Percentiles rank a stretch among this genome's conserved stretches.
phyloP scores from a whole-genome alignment of 139 green algal species.

The Closterium sp. region DNA sequence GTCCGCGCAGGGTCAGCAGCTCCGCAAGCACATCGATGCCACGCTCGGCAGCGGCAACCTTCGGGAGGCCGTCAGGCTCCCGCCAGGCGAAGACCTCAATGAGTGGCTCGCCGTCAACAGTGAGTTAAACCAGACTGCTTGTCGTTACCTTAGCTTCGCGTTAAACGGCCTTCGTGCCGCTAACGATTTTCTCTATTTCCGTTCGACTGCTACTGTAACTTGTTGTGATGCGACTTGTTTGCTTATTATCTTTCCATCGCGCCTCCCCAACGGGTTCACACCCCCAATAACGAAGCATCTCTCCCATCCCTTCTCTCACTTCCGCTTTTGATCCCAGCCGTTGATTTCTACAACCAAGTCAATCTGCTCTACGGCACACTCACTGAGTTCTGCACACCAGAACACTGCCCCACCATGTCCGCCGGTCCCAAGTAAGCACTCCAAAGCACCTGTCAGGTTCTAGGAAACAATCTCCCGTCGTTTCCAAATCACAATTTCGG shows the following conservation, averaged over 20 bases:
- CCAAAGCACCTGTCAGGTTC: too few relatives aligned
- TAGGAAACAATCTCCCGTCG: not conserved
- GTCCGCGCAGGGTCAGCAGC: constrained; percentile 29
- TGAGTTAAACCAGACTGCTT: constrained; percentile 1
- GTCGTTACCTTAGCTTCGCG: not conserved
- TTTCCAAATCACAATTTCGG: too few relatives aligned
- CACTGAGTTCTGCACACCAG: constrained; percentile 88
- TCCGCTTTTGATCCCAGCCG: constrained; percentile 22
- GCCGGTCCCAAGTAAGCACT: constrained; percentile 77
- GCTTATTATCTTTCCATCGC: too few relatives aligned
- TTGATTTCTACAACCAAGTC: constrained; percentile 97
- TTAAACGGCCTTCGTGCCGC: not conserved
- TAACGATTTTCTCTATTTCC: not conserved
- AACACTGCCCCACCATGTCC: constrained; percentile 90
- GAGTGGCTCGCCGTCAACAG: constrained; percentile 91
- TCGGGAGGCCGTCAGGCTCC: constrained; percentile 51
- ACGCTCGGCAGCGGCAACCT: constrained; percentile 59
- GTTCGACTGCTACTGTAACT: too few relatives aligned
- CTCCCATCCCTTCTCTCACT: not conserved
- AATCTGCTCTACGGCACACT: constrained; percentile 90
- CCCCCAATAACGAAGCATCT: not conserved
- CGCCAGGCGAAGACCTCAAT: constrained; percentile 80
- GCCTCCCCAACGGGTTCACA: too few relatives aligned
- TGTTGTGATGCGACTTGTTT: too few relatives aligned
- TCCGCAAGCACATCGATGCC: constrained; percentile 57